Base-by-base conservation (phyloP, 2,329 filamentous ascomycete species). In the Neonectria neomacrospora region DNA sequence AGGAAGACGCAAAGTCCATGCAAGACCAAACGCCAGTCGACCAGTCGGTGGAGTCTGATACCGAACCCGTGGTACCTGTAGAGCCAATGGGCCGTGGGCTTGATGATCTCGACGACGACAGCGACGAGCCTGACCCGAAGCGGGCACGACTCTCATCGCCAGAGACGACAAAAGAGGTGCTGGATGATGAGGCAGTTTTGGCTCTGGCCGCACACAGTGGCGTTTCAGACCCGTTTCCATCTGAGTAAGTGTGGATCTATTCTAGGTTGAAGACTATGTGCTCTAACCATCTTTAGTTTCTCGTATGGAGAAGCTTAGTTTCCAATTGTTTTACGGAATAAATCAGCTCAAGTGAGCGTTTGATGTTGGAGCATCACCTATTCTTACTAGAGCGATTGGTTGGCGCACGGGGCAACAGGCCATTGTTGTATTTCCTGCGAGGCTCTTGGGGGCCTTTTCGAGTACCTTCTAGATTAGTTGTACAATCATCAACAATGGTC, bases 141-240 rank as follows among this genome's bases (percentile, higher is more conserved):
- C 78, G 82, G 10, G 78, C 72, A 41, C 76, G 79, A 32, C 64
- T 83, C 5, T 77, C 54, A 30, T 70, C 71, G 2, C 64, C 72
- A 3, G 71, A 74, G 16, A 53, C 73, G n/a, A 66, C 72, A 11
- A 76, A 78, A 14, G 76, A 79, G 16, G 71, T 75, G 1, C 70
- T 83, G 14, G 81, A 84, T 28, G 83, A 85, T 61, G 82, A 84
- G 59, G 82, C 82, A 5, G 80, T 86, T 12, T 65, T 86, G 64
- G 82, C 81, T 8, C 71, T 86, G 44, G 80, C 82, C 18, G 80
- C 78, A 3, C 81, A 84, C 61, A 81, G 78, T 68, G 73, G 75
- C 2, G 63, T 74, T 3, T 71, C 78, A 4, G 80, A 82, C 28
- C 72, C 76, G 8, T 85, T 82, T 66, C 69, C 74, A 34, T 66